Evolutionary conservation across 2,329 filamentous ascomycete species (phyloP), one percentile per base, ranked within the genome.

Genomic region (Laburnicola sp.): DNA sequence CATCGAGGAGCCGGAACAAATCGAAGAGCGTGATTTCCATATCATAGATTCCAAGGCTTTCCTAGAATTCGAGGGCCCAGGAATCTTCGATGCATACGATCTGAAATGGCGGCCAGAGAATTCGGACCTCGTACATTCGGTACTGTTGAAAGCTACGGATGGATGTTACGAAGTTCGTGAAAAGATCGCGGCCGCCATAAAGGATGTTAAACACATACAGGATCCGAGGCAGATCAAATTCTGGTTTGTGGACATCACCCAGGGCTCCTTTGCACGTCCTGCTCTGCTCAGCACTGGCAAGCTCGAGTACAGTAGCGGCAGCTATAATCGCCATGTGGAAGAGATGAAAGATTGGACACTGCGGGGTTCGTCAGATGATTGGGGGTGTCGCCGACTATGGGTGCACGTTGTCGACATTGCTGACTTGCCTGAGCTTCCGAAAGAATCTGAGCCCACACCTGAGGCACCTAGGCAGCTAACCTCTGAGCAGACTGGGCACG

Each of bases 201-300:
- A 37, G 9, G 50, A 64, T 5, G 45, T 74, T 9, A 45, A 58
- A 5, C 60, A 63, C 25, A 54, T 74, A 35, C 51, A 71, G 54
- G 72, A 75, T 42, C 60, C 64, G 16, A 66, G 72, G 25, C 74
- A 75, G 46, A 60, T 73, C 45, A 73, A 70, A 34, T 72, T 75
- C 36, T 76, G 74, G 73, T 69, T 74, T 39, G 22, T 75, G 23
- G 66, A 73, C 38, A 52, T 69, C 4, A 50, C 58, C 21, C 51
- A 62, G 39, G 71, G 71, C 22, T 65, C 65, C 1, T 57, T 58
- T 2, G 60, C 56, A 9, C 60, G 68, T 10, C 71, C 71, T 6
- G 58, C 61, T 23, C 50, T 74, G 28, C 53, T 66, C 5, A 57
- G 63, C 22, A 68, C 68, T 10, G 67, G 67, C 2, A 64, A 66